Conservation (phyloP, 768 basidiomycete species). For the Porpolomopsis calyptriformis region DNA sequence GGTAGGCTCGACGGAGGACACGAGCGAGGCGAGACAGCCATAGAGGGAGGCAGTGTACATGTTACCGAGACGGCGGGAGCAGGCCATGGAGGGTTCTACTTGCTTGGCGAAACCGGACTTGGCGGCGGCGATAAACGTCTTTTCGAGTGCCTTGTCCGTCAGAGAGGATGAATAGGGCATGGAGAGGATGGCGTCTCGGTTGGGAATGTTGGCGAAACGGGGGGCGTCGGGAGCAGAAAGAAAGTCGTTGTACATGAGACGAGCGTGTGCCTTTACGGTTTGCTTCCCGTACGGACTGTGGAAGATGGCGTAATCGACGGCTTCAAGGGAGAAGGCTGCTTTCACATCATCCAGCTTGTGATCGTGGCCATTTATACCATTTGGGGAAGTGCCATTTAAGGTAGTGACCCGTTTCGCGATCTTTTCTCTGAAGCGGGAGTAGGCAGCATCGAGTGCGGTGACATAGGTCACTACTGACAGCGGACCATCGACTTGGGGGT, state of each 20-base stretch:
- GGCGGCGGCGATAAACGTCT: slow-evolving; percentile 77
- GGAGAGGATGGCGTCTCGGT: slow-evolving; percentile 59
- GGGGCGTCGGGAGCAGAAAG: slow-evolving; percentile 60
- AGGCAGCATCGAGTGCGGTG: slow-evolving; percentile 84
- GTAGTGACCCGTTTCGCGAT: slow-evolving; percentile 52
- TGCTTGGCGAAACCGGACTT: slow-evolving; percentile 65
- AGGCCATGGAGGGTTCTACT: slow-evolving; percentile 75
- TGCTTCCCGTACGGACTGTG: slow-evolving; percentile 99
- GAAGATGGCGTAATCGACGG: slow-evolving; percentile 90
- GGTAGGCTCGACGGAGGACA: slow-evolving; percentile 61
- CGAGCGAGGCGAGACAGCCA: slow-evolving; percentile 81
- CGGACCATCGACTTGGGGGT: slow-evolving; percentile 95
- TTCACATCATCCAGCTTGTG: slow-evolving; percentile 32
- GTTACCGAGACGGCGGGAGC: slow-evolving; percentile 89
- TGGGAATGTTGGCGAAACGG: slow-evolving; percentile 58
- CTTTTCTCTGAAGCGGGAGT: slow-evolving; percentile 77
- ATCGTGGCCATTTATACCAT: slow-evolving; percentile 10
- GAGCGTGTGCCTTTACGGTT: slow-evolving; percentile 93
- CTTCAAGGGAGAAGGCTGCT: slow-evolving; percentile 58
- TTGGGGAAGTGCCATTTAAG: slow-evolving; percentile 30
- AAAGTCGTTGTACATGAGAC: slow-evolving; percentile 90
- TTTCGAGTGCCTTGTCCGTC: slow-evolving; percentile 92
- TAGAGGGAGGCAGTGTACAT: slow-evolving; percentile 98
- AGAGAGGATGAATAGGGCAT: slow-evolving; percentile 64
- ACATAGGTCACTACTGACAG: slow-evolving; percentile 94